phyloP scores from a whole-genome alignment of 225 moss, liverwort and hornwort species.

The Ulota crispa region DNA sequence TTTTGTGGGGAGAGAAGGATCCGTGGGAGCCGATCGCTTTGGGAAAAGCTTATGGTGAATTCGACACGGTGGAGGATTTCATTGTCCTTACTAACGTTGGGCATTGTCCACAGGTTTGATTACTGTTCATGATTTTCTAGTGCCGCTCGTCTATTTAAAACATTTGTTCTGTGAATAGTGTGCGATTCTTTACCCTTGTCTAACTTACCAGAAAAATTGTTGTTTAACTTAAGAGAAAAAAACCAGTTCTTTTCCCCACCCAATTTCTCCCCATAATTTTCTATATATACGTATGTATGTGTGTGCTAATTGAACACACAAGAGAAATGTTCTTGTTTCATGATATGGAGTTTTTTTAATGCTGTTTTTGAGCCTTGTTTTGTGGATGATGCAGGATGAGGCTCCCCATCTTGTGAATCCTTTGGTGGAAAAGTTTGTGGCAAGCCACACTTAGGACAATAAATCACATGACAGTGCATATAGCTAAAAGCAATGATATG shows the following conservation, averaged over 20 bases:
- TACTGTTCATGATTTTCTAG: neutral
- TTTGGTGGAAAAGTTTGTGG: conserved; percentile 68
- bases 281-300: no score
- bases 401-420: conserved; percentile 87
- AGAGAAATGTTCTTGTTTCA: neutral
- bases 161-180: neutral
- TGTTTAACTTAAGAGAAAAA: no score
- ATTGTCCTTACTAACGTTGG: conserved; percentile 74
- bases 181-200: neutral
- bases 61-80: conserved; percentile 75
- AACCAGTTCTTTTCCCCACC: no score
- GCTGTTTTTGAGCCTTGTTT: conserved; percentile 1
- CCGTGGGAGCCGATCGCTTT: conserved; percentile 81
- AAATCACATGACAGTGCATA: neutral
- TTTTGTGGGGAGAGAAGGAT: conserved; percentile 90
- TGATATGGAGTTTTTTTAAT: neutral
- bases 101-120: conserved; percentile 82
- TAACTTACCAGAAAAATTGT: no score
- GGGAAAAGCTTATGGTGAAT: conserved; percentile 59
- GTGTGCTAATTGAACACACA: neutral
- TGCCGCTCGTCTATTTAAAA: neutral
- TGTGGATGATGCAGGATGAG: conserved; percentile 66
- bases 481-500: neutral
- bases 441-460: conserved; percentile 49
- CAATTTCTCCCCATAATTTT: no score